A percentile compares a stretch with the other conserved stretches of the same genome.
These are phyloP conservation scores for Plectosphaerella plurivora DNA, from an alignment of 2,329 filamentous ascomycete genomes.

Conservation along the genomic window DNA sequence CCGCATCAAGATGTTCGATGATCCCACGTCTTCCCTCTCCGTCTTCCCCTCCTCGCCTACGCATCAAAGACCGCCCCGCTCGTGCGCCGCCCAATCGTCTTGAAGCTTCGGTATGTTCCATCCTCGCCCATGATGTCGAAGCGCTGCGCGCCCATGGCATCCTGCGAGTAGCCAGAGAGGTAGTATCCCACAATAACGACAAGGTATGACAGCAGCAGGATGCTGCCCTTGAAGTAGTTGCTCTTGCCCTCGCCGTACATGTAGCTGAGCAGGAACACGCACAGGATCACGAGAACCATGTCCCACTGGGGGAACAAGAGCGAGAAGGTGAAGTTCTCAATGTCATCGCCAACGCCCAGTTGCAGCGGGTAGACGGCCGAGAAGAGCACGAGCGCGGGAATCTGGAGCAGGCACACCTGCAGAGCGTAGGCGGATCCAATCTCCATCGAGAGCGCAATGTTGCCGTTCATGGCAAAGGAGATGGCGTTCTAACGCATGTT, in stretches of 20 bases:
- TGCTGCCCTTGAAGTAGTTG: conserved; percentile 99
- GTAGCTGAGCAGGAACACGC: conserved; percentile 93
- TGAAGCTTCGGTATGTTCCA: conserved; percentile 45
- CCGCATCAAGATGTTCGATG: too few relatives aligned
- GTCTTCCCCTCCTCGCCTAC: neutral
- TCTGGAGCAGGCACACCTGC: conserved; percentile 92
- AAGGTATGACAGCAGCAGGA: conserved; percentile 86
- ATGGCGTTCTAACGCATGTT: conserved; percentile 73
- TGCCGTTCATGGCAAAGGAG: conserved; percentile 98
- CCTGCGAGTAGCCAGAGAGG: conserved; percentile 58
- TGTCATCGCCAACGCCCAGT: conserved; percentile 30
- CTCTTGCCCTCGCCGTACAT: conserved; percentile 99
- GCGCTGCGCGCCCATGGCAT: conserved; percentile 37
- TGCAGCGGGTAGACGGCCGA: conserved; percentile 66
- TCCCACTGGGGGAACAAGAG: conserved; percentile 99
- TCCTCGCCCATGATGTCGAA: conserved; percentile 51
- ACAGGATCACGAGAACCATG: conserved; percentile 94
- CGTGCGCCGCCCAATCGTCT: conserved; percentile 46
- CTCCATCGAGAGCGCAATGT: conserved; percentile 98
- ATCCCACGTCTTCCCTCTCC: neutral
- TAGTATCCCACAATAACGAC: conserved; percentile 92
- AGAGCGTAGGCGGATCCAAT: conserved; percentile 96
- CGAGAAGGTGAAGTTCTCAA: conserved; percentile 58
- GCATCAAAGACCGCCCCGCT: conserved; percentile 27
- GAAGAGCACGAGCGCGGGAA: conserved; percentile 88